These are phyloP conservation scores for Boletus vermiculosoides DNA, from an alignment of 768 basidiomycete species.

Conservation along the genomic window DNA sequence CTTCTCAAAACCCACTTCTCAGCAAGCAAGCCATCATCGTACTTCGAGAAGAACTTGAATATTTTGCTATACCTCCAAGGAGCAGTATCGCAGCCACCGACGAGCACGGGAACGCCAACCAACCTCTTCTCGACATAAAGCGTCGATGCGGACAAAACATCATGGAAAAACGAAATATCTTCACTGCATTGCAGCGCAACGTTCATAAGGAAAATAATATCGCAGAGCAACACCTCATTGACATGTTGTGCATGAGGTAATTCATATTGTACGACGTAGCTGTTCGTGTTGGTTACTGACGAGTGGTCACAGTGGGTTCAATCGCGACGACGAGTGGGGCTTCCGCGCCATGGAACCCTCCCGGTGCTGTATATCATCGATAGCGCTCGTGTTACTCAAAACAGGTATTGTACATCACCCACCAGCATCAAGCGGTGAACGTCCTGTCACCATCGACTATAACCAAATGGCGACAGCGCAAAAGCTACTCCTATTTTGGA, in stretches of 20 bases:
- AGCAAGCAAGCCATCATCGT: constrained; percentile 98
- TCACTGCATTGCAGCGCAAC: constrained; percentile 96
- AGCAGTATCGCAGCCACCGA: constrained; percentile 62
- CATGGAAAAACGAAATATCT: constrained; percentile 88
- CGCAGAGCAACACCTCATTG: constrained; percentile 98
- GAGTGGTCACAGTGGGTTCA: constrained; percentile 64
- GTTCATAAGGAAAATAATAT: constrained; percentile 99
- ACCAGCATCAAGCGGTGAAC: constrained; percentile 51
- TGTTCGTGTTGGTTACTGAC: constrained; percentile 10
- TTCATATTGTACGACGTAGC: constrained; percentile 1
- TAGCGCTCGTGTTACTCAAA: constrained; percentile 95
- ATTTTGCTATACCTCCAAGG: constrained; percentile 91
- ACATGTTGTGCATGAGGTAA: constrained; percentile 99
- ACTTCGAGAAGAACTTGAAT: constrained; percentile 95
- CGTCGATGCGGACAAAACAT: constrained; percentile 83
- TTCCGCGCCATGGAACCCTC: constrained; percentile 94
- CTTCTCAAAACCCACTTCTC: constrained; percentile 86
- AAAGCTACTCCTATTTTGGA: constrained; percentile 96
- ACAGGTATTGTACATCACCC: constrained; percentile 86
- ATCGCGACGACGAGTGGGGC: constrained; percentile 98
- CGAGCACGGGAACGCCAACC: constrained; percentile 77
- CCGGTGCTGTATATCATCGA: constrained; percentile 96
- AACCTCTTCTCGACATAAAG: constrained; percentile 76
- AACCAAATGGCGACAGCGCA: constrained; percentile 96
- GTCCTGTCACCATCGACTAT: constrained; percentile 80